Percentiles rank a stretch among this genome's conserved stretches.
Conservation (phyloP, 768 basidiomycete genomes). For the Podaxis mareebaensis region DNA sequence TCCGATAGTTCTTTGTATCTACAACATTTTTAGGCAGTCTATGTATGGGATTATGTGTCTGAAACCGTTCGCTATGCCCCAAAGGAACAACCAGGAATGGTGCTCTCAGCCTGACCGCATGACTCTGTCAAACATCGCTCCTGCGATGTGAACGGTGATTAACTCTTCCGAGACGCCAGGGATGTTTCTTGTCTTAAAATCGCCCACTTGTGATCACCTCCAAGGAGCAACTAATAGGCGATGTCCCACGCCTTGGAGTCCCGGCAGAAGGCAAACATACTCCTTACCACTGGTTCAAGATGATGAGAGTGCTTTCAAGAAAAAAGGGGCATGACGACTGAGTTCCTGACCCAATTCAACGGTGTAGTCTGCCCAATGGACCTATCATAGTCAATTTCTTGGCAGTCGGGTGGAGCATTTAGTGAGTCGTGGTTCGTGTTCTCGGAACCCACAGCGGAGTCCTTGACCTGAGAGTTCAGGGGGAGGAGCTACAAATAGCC, state of each 20-base stretch:
- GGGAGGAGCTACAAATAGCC: neutral
- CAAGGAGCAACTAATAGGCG: neutral
- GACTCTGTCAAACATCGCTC: neutral
- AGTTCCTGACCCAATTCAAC: neutral
- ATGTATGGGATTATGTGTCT: neutral
- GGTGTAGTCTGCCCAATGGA: neutral
- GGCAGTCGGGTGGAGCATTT: conserved; percentile 7
- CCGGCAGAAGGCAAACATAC: neutral
- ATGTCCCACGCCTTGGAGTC: conserved; percentile 2
- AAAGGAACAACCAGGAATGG: neutral
- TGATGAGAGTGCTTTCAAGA: neutral
- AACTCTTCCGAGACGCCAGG: no score
- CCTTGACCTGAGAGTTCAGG: neutral
- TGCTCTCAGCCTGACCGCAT: neutral
- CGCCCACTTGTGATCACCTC: neutral
- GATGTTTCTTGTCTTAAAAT: neutral
- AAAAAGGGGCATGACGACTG: neutral
- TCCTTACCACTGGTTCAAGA: neutral
- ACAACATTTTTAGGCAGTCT: no score
- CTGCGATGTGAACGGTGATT: conserved; percentile 1
- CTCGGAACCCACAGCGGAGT: neutral
- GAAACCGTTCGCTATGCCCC: neutral
- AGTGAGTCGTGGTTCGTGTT: conserved; percentile 1
- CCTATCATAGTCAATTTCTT: neutral
- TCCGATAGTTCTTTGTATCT: neutral